Evolutionary conservation across 2,329 filamentous ascomycete genomes (phyloP), one percentile per base, ranked within the genome.

Genomic region (Claviceps lovelessii): DNA sequence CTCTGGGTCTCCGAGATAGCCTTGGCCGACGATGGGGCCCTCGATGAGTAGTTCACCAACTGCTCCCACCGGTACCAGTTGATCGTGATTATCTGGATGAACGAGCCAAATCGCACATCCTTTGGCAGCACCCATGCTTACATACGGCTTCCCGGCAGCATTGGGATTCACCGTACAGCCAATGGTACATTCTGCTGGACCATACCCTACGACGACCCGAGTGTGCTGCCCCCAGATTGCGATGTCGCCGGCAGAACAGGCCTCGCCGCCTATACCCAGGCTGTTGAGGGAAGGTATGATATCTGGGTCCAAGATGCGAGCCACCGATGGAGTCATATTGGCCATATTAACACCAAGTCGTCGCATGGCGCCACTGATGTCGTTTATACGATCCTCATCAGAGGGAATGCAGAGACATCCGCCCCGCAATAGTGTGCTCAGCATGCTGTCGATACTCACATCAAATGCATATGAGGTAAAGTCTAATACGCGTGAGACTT

Each of bases 1-100:
- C n/a, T 64, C 63, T 0, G 66, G 61, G 19, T 76, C 70, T 45
- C 75, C 70, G 15, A 78, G 64, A 55, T 81, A 80, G 11, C 74
- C 76, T 23, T 70, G 63, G 10, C 71, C 76, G 17, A 81, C 64
- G 5, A 71, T 67, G 3, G 74, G 73, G 0, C 73, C 72, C 52
- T 70, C 70, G 35, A 75, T 57, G 1, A 70, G 50, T 8, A 73
- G 56, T 52, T 73, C 71, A 7, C 71, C 71, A 11, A 64, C 58
- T 3, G 59, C 59, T 1, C 67, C 70, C 2, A 68, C 56, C 1
- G 66, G 66, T 0, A 63, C 41, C 3, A 71, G 60, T 31, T 39
- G 17, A 44, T 49, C 28, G 33, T 53, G 50, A 15, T 52, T 35
- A n/a, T 51, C 46, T 10, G 52, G 37, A 9, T 53, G 39, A 23